Conservation (phyloP, 1,284 basidiomycete genomes). For the Tilletia indica region DNA sequence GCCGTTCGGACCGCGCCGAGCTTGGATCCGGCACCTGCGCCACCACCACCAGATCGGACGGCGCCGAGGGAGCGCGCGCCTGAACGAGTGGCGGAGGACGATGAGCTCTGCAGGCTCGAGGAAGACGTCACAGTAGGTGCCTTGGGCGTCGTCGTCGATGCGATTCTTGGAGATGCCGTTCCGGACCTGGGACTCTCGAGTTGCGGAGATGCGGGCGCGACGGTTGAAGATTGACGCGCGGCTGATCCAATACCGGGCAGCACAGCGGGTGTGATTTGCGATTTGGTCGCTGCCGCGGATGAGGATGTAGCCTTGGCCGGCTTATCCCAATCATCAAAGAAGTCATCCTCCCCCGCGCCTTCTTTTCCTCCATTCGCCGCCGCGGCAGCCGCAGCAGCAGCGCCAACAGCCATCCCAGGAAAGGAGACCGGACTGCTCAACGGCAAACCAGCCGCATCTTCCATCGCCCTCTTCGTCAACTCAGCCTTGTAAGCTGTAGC, state of each 20-base stretch:
- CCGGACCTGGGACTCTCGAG: not conserved
- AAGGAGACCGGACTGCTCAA: constrained; percentile 47
- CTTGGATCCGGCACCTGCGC: constrained; percentile 15
- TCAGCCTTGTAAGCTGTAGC: constrained; percentile 92
- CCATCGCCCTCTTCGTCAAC: constrained; percentile 74
- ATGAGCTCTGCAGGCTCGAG: constrained; percentile 31
- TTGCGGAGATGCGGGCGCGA: not conserved
- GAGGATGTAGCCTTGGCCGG: constrained; percentile 18
- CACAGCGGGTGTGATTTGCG: constrained; percentile 3
- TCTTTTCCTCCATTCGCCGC: constrained; percentile 48
- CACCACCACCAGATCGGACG: constrained; percentile 11
- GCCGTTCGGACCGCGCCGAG: constrained; percentile 31
- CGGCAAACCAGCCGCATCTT: constrained; percentile 63
- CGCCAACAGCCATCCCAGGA: constrained; percentile 34
- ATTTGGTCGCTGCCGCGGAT: constrained; percentile 24
- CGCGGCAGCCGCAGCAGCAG: constrained; percentile 59
- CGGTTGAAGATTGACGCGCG: not conserved
- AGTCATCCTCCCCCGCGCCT: constrained; percentile 67
- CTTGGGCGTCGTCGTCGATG: constrained; percentile 22
- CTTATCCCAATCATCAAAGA: constrained; percentile 33
- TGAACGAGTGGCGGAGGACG: constrained; percentile 25
- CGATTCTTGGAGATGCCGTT: constrained; percentile 11
- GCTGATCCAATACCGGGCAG: constrained; percentile 24
- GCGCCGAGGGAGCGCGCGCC: constrained; percentile 15
- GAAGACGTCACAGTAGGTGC: constrained; percentile 23